Percentiles rank a stretch among this genome's conserved stretches.
These are phyloP conservation scores for Oropetium thomaeum DNA, from an alignment of 176 grass and related monocot species.

Conservation along the genomic window DNA sequence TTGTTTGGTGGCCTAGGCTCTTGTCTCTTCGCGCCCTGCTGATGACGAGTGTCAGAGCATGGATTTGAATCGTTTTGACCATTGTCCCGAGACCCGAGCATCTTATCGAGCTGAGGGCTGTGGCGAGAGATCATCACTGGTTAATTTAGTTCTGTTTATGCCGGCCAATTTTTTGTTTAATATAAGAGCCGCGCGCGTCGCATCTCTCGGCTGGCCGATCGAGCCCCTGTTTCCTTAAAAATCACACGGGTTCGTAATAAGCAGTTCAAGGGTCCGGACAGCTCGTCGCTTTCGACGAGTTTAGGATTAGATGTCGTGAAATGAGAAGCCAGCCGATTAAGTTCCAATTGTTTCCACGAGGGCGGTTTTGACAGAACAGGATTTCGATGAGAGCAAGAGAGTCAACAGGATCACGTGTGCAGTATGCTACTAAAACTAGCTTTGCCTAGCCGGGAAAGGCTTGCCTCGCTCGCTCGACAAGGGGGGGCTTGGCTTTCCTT, in stretches of 20 bases:
- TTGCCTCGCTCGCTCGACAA: not conserved
- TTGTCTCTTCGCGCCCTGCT: conserved; percentile 3
- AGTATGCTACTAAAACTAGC: not conserved
- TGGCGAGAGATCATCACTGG: not conserved
- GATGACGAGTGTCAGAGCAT: conserved; percentile 34
- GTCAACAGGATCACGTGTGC: not conserved
- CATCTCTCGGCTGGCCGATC: conserved; percentile 1
- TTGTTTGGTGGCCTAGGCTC: conserved; percentile 7
- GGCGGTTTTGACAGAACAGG: not conserved
- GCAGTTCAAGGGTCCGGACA: not conserved
- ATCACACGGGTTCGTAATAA: too few relatives aligned
- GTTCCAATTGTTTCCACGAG: not conserved
- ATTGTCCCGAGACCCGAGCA: not conserved
- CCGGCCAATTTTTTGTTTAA: conserved; percentile 48
- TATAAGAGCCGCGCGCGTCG: conserved; percentile 14
- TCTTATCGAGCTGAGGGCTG: conserved; percentile 10
- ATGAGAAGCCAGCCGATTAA: not conserved
- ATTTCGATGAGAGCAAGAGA: not conserved
- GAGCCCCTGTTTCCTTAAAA: not conserved
- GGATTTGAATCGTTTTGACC: conserved; percentile 31
- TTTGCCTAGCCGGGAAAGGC: not conserved
- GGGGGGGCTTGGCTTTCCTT: not conserved
- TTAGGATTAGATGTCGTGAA: not conserved
- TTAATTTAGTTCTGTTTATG: not conserved
- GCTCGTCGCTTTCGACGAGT: not conserved